Evolutionary conservation across 306 rosid species (phyloP), one percentile per base, ranked within the genome.

Genomic region (Boehmeria nivea): DNA sequence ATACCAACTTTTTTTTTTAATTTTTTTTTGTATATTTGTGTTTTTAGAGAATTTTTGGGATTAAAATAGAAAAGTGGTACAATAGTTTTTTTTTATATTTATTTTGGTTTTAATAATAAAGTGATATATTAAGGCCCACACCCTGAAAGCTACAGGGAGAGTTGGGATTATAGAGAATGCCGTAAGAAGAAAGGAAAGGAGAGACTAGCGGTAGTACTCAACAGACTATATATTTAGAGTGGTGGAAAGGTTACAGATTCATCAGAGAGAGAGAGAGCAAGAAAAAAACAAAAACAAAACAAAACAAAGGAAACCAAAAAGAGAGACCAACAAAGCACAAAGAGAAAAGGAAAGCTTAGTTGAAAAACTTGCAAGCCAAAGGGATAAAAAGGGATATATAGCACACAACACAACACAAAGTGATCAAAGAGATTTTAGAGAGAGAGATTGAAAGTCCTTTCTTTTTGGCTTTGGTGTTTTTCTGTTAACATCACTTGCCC

Each of bases 161-260:
- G 68, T n/a, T n/a, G n/a, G n/a, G n/a, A n/a, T n/a, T 73, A 22
- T 36, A 71, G 75, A 71, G 75, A 72, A 73, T 73, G 84, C 76
- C 91, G 88, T 88, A 78, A 72, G 88, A 78, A 78, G 77, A 85
- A 82, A 85, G 95, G 81, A 85, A 88, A 88, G 84, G 55, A 60
- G 59, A 44, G 59, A 73, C 59, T 51, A 40, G 65, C 65, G 40
- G 51, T 58, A 33, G 77, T 64, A 52, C 68, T 64, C 81, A 64
- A 71, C 59, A 75, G 69, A 44, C 67, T 66, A 81, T 66, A 71
- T 69, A 72, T 79, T 83, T 77, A 73, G 82, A 63, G 77, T 67
- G 75, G 76, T 74, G 94, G 68, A 43, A 58, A 62, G 74, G 27
- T 36, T 65, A 68, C 62, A 56, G 75, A 63, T 43, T 20, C 36